These are phyloP conservation scores for Crepidotus variabilis DNA, from an alignment of 768 basidiomycete species.

Conservation along the genomic window DNA sequence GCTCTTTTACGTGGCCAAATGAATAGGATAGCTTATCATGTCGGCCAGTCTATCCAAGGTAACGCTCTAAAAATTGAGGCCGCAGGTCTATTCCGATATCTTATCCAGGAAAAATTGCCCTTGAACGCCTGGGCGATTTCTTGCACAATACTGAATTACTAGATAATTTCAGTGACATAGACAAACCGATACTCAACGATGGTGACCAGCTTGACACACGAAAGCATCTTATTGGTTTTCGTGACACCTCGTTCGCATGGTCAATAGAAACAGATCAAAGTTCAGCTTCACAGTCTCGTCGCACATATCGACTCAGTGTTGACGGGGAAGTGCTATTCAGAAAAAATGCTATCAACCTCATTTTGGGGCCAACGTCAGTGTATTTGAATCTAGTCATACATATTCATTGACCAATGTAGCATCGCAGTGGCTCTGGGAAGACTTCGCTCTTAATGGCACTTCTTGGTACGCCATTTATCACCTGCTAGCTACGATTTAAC, in stretches of 20 bases:
- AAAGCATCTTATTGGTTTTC: constrained; percentile 39
- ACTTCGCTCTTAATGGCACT: constrained; percentile 65
- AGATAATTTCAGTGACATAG: constrained; percentile 31
- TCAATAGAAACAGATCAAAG: constrained; percentile 31
- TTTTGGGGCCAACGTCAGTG: constrained; percentile 49
- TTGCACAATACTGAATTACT: constrained; percentile 44
- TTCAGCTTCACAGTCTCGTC: constrained; percentile 34
- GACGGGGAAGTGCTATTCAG: constrained; percentile 56
- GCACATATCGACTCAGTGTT: constrained; percentile 48
- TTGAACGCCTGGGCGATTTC: constrained; percentile 47
- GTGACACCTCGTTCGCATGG: constrained; percentile 57
- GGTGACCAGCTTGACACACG: background rate
- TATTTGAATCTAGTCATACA: background rate
- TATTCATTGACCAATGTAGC: background rate
- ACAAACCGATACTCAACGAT: constrained; percentile 12
- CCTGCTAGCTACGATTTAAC: constrained; percentile 6
- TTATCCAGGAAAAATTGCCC: constrained; percentile 49
- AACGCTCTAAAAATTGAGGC: background rate
- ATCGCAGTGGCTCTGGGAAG: constrained; percentile 46
- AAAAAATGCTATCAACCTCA: constrained; percentile 46
- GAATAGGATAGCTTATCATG: constrained; percentile 28
- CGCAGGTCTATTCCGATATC: background rate
- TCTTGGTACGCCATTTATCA: constrained; percentile 36
- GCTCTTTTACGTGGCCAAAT: constrained; percentile 54
- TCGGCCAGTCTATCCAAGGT: constrained; percentile 16